Base-by-base conservation (phyloP, 1,284 basidiomycete species). In the Puccinia horiana region DNA sequence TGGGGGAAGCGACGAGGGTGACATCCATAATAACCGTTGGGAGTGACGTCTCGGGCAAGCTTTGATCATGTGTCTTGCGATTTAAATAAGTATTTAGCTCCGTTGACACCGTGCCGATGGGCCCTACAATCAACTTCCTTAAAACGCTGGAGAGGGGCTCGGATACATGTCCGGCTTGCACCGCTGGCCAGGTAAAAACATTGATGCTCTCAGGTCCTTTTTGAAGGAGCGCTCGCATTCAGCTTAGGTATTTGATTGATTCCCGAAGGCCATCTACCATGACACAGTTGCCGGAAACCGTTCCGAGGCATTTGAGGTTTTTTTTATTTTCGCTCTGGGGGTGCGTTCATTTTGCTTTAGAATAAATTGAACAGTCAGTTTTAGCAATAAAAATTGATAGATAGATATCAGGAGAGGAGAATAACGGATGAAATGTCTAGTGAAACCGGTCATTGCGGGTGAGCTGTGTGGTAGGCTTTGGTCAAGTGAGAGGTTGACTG, bases 171-270 rank as follows among this genome's bases (percentile, higher is more conserved):
- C 58, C 58, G 35, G 35, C 58, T 29, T 32, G 58, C 35, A 26
- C 58, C 58, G 23, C 58, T 63, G 58, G 58, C 58, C 58, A 63
- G 26, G 58, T 32, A 63, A 63, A 63, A 63, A 63, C n/a, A 18
- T 63, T 63, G 58, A 63, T 37, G 35, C 29, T 63, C 8, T 63
- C 29, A 26, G 26, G 58, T 63, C 58, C 58, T 63, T 63, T 63
- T 63, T 63, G 58, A 63, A 63, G 58, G 29, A 63, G 58, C 2
- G 58, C 58, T 32, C n/a, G 58, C 14, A 26, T 63, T 37, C 14
- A n/a, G 58, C 58, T 32, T 37, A 26, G 12, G 35, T 63, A 63
- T 63, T n/a, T n/a, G n/a, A n/a, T n/a, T n/a, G n/a, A n/a, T n/a
- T n/a, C n/a, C n/a, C n/a, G n/a, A n/a, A n/a, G 58, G 29, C 29